phyloP scores from a whole-genome alignment of 805 yeast species.

The Kazachstania psychrophila region DNA sequence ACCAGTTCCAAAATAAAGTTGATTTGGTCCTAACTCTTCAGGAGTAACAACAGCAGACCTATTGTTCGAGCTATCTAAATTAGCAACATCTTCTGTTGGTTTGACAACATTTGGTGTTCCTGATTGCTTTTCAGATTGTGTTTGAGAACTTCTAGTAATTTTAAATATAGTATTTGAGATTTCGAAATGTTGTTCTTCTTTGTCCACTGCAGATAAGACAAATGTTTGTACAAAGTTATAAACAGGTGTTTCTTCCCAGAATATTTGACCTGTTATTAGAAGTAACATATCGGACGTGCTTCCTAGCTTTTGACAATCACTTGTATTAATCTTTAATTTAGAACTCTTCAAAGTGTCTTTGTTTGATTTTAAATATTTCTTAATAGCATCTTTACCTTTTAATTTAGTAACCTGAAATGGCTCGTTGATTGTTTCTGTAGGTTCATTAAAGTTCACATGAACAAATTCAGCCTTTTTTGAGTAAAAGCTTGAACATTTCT shows the following conservation, averaged over 20 bases:
- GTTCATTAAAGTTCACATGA: constrained; percentile 26
- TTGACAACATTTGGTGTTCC: constrained; percentile 30
- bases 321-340: constrained; percentile 19
- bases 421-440: constrained; percentile 28
- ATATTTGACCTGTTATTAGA: constrained; percentile 2
- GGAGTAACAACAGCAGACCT: no score
- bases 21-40: no score
- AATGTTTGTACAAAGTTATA: constrained; percentile 60
- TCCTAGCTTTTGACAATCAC: background rate
- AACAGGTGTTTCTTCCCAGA: constrained; percentile 36
- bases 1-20: no score
- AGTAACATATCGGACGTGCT: background rate
- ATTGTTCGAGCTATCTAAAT: no score
- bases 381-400: constrained; percentile 32
- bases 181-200: constrained; percentile 40
- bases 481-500: constrained; percentile 35
- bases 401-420: constrained; percentile 25
- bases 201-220: constrained; percentile 42
- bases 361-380: constrained; percentile 31
- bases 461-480: constrained; percentile 35
- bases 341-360: constrained; percentile 34
- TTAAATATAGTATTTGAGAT: constrained; percentile 58
- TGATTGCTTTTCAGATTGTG: no score
- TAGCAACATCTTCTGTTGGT: no score
- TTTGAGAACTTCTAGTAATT: no score